Evolutionary conservation across 1,284 basidiomycete genomes (phyloP).

Genomic region (Ceratobasidium sp.): DNA sequence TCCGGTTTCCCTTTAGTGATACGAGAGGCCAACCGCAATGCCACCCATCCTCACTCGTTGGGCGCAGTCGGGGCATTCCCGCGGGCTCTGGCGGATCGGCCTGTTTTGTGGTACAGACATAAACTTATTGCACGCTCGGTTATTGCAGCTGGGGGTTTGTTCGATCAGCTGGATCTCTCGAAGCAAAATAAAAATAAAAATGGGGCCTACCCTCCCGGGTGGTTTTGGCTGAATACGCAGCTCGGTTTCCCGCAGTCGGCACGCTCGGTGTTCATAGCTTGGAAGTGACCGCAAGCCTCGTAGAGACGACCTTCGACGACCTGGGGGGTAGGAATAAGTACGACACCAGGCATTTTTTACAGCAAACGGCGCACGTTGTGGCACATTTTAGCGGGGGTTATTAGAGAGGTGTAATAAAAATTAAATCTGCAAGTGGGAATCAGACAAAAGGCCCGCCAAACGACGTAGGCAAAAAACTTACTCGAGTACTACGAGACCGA

Average conservation of each 20-base stretch:
- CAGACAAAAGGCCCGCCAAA: conserved; percentile 44
- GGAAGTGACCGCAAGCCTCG: conserved; percentile 74
- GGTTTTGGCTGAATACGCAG: conserved; percentile 74
- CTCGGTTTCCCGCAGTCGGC: conserved; percentile 68
- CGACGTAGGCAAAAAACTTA: conserved; percentile 45
- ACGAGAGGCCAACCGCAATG: conserved; percentile 27
- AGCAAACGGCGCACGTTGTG: conserved; percentile 65
- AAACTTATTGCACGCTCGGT: conserved; percentile 28
- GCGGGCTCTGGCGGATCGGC: conserved; percentile 39
- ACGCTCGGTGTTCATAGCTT: conserved; percentile 70
- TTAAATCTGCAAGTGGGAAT: conserved; percentile 40
- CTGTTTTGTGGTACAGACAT: conserved; percentile 30
- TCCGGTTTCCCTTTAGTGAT: background rate
- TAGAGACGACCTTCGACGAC: conserved; percentile 79
- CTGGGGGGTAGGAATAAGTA: conserved; percentile 53
- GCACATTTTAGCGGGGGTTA: conserved; percentile 62
- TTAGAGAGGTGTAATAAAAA: conserved; percentile 40
- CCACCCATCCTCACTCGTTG: conserved; percentile 21
- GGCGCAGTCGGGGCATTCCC: conserved; percentile 38
- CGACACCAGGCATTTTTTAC: conserved; percentile 44
- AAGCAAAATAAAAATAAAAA: no score
- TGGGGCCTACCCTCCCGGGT: conserved; percentile 48
- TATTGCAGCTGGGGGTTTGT: background rate
- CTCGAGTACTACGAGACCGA: conserved; percentile 53
- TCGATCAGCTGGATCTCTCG: background rate